Percentiles rank a stretch among this genome's conserved stretches.
Conservation (phyloP, 768 basidiomycete species). For the Pseudohyphozyma bogoriensis region DNA sequence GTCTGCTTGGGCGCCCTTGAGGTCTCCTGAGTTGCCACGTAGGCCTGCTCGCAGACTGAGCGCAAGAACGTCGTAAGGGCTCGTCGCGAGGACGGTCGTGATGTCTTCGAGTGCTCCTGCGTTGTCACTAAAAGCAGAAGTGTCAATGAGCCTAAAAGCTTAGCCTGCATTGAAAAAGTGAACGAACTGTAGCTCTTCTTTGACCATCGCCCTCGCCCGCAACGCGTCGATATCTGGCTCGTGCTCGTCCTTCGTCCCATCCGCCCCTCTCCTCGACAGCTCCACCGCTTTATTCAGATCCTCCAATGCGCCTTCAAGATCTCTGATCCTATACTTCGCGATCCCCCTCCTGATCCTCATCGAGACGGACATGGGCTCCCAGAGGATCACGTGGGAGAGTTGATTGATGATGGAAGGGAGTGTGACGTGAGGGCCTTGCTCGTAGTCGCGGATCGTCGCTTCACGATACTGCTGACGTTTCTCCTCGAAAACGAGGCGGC, state of each 20-base stretch:
- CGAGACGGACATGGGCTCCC: slow-evolving; percentile 17
- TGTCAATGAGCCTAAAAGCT: no score
- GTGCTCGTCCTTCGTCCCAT: background rate
- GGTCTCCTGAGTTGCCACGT: slow-evolving; percentile 1
- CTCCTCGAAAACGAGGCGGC: slow-evolving; percentile 1
- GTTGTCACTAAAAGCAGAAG: slow-evolving; percentile 1
- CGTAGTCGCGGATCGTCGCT: slow-evolving; percentile 16
- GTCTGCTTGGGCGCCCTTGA: slow-evolving; percentile 5
- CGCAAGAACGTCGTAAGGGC: slow-evolving; percentile 15
- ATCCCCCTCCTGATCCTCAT: slow-evolving; percentile 10
- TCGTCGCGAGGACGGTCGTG: background rate
- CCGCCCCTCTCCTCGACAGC: background rate
- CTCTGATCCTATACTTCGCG: slow-evolving; percentile 11
- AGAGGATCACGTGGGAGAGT: slow-evolving; percentile 22
- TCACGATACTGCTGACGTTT: slow-evolving; percentile 4
- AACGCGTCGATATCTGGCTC: slow-evolving; percentile 21
- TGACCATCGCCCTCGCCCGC: slow-evolving; percentile 14
- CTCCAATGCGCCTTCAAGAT: background rate
- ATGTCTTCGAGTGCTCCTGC: background rate
- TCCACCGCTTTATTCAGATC: slow-evolving; percentile 17
- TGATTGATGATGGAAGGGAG: slow-evolving; percentile 11
- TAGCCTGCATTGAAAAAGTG: no score
- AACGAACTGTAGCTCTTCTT: slow-evolving; percentile 20
- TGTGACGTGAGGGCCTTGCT: background rate
- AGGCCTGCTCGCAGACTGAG: slow-evolving; percentile 15